Evolutionary conservation across 495 filamentous ascomycete species (phyloP).

Genomic region (Aspergillus baeticus): DNA sequence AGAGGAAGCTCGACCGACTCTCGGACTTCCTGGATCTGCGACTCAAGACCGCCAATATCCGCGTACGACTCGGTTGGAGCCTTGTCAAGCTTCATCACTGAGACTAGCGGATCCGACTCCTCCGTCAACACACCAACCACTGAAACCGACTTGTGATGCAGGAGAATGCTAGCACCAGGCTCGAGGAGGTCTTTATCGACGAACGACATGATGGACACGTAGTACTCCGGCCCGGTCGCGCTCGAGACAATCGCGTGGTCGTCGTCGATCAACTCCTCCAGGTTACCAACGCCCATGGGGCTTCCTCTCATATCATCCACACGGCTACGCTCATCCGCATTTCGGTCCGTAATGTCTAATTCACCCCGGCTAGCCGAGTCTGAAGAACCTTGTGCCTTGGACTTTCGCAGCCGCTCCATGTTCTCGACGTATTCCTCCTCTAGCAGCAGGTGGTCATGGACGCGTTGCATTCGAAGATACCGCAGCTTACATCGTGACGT

Average conservation of each 20-base stretch:
- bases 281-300: constrained; percentile 96
- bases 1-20: constrained; percentile 96
- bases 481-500: constrained; percentile 97
- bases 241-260: constrained; percentile 98
- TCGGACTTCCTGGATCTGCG: constrained; percentile 95
- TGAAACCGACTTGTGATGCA: constrained; percentile 97
- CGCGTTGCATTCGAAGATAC: constrained; percentile 95
- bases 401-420: constrained; percentile 89
- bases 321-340: constrained; percentile 91
- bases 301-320: constrained; percentile 99
- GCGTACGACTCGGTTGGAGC: constrained; percentile 97
- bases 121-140: constrained; percentile 98
- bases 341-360: constrained; percentile 57
- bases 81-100: constrained; percentile 99
- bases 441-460: constrained; percentile 94
- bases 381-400: constrained; percentile 75
- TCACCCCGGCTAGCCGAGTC: constrained; percentile 49
- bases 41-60: constrained; percentile 94
- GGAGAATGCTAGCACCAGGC: constrained; percentile 89
- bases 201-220: constrained; percentile 99
- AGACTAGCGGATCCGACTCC: constrained; percentile 92
- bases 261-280: constrained; percentile 99
- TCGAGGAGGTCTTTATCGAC: constrained; percentile 99
- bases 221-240: constrained; percentile 97
- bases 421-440: constrained; percentile 99